Evolutionary conservation across 805 yeast genomes (phyloP).

Genomic region (Candida ovalis): DNA sequence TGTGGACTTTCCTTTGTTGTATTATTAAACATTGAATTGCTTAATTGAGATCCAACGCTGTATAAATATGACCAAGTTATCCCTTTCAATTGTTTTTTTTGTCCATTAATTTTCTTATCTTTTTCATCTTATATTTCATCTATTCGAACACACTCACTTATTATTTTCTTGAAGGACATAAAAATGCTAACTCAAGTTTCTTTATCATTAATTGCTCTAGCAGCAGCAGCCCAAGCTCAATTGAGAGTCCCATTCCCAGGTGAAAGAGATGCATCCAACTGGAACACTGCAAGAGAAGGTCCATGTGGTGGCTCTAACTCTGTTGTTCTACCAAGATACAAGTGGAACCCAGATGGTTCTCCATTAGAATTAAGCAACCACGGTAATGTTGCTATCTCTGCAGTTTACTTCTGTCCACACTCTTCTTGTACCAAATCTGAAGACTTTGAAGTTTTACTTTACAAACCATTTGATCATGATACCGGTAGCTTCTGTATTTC

Average conservation of each 20-base stretch:
- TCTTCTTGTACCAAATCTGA: conserved; percentile 19
- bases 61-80: no score
- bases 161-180: neutral
- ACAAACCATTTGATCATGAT: conserved; percentile 22
- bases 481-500: conserved; percentile 29
- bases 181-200: neutral
- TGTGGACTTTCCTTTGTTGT: no score
- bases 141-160: no score
- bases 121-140: no score
- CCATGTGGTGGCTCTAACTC: conserved; percentile 31
- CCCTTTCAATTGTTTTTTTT: no score
- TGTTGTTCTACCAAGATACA: conserved; percentile 25
- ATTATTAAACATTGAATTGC: no score
- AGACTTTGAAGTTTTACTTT: conserved; percentile 22
- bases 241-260: conserved; percentile 32
- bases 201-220: conserved; percentile 8
- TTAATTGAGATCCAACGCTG: no score
- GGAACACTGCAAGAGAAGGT: conserved; percentile 24
- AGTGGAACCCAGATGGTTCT: conserved; percentile 31
- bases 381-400: conserved; percentile 24
- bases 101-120: no score
- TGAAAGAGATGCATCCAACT: conserved; percentile 30
- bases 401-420: conserved; percentile 26
- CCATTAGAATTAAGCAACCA: conserved; percentile 24
- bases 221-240: conserved; percentile 21